Evolutionary conservation across 2,329 filamentous ascomycete species (phyloP), one percentile per base, ranked within the genome.

Genomic region (Gremmenia infestans): DNA sequence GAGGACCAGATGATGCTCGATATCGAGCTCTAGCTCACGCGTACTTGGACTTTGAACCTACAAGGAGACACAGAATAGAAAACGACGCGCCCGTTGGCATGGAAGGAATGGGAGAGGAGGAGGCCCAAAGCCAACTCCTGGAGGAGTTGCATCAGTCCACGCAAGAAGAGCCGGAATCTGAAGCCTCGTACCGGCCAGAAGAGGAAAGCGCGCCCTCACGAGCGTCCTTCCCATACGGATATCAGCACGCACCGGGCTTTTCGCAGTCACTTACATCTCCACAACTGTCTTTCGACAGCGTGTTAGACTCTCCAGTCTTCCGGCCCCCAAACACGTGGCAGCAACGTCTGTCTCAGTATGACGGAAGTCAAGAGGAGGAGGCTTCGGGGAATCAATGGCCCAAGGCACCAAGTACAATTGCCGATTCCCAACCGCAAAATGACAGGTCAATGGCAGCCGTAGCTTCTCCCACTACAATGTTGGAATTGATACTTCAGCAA

Each of bases 391-490:
- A 54, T 11, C 36, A 48, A 36, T 52, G 55, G 11, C 74, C 76
- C 50, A 78, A 74, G 14, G 77, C 76, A 2, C 74, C 78, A 0
- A 83, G 79, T 55, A 72, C 78, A 28, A 73, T 85, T 19, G 74
- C 73, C 9, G 82, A 86, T 63, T 86, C 82, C 0, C 77, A 81
- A 60, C 77, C 74, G 0, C 67, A 72, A 7, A 71, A 72, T 52
- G 59, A 70, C 65, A 50, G 68, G 12, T 58, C 62, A 0, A 58
- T 73, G 1, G 48, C 65, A 2, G 64, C 65, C 14, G 72, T 73
- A 23, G 73, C 71, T 17, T 79, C 82, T 0, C 81, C 81, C 0
- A 78, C 76, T 1, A 73, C 77, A 40, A 68, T 81, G 0, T 62
- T 83, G 11, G 75, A 80, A 56, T 73, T 75, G 23, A 80, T 78